Evolutionary conservation across 768 basidiomycete species (phyloP).

Genomic region (Suillus subalutaceus): DNA sequence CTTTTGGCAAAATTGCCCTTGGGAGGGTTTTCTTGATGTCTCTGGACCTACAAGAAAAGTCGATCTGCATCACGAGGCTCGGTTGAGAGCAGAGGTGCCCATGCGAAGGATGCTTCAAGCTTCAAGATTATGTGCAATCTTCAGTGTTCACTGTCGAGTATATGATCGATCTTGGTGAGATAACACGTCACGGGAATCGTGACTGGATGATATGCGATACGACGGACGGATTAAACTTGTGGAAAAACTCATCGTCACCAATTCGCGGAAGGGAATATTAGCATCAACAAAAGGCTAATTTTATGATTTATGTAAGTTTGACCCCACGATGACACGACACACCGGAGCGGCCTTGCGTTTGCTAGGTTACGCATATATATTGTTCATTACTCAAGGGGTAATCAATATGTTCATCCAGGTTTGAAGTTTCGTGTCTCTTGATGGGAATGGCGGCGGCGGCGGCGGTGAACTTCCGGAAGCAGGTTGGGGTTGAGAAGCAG

Average conservation of each 20-base stretch:
- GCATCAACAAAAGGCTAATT: background rate
- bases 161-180: too few species aligned
- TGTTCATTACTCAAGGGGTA: background rate
- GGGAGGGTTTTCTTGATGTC: too few species aligned
- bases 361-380: background rate
- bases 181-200: too few species aligned
- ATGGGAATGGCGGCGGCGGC: background rate
- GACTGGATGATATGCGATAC: too few species aligned
- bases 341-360: background rate
- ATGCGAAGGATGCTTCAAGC: background rate
- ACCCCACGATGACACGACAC: background rate
- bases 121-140: background rate
- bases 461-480: background rate
- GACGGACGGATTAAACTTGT: background rate
- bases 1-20: too few species aligned
- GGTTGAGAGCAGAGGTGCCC: background rate
- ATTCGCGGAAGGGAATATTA: background rate
- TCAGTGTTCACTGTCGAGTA: too few species aligned
- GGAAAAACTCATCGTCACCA: background rate
- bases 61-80: background rate
- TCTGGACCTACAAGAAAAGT: too few species aligned
- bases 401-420: background rate
- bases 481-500: too few species aligned
- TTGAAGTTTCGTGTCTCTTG: background rate
- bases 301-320: background rate